These are phyloP conservation scores for Logfia minima DNA, from an alignment of 129 eudicot genomes.

Conservation along the genomic window DNA sequence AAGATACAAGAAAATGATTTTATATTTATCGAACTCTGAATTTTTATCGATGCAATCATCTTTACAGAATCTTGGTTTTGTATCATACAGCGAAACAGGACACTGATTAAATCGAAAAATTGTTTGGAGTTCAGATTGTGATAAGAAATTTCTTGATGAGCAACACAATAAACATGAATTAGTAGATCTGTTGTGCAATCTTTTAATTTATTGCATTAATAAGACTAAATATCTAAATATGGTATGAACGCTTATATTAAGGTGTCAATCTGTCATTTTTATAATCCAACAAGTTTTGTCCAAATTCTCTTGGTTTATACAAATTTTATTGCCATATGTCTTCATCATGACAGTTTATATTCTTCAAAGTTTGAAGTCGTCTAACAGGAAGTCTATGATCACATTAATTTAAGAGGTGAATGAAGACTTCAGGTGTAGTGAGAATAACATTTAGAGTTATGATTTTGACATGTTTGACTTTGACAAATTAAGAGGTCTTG, in stretches of 20 bases:
- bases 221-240: background rate
- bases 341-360: background rate
- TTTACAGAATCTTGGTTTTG: constrained; percentile 1
- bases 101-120: background rate
- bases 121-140: background rate
- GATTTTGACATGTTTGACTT: background rate
- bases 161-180: background rate
- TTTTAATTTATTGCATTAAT: background rate
- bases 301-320: constrained; percentile 4
- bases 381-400: background rate
- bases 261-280: background rate
- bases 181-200: background rate
- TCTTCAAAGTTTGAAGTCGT: background rate
- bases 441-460: background rate
- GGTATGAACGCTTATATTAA: background rate
- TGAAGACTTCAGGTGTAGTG: constrained; percentile 3
- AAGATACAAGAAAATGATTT: background rate
- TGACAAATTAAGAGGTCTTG: background rate
- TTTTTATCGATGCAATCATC: constrained; percentile 7
- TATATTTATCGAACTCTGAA: background rate
- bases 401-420: background rate
- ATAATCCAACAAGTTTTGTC: constrained; percentile 7
- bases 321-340: constrained; percentile 10
- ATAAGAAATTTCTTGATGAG: background rate
- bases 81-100: constrained; percentile 3